These are phyloP conservation scores for Vicia villosa DNA, from an alignment of 306 rosid genomes.

Conservation along the genomic window DNA sequence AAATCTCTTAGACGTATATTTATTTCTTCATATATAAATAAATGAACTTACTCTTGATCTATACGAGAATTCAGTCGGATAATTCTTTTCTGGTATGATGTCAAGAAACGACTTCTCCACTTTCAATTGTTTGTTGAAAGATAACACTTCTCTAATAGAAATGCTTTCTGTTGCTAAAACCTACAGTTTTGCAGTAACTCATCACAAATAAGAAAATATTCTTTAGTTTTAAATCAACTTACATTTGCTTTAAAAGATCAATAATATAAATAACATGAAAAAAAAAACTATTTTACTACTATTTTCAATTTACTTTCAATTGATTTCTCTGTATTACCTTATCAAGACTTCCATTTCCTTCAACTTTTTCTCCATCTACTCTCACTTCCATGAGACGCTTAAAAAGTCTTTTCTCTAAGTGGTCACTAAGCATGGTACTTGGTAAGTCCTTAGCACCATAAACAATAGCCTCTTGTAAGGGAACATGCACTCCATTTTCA, in stretches of 20 bases:
- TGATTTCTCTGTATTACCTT: too few relatives aligned
- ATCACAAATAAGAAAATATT: constrained; percentile 4
- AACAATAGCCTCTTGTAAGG: too few relatives aligned
- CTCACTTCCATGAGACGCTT: too few relatives aligned
- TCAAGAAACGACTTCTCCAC: constrained; percentile 58
- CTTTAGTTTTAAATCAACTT: too few relatives aligned
- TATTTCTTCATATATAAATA: neutral
- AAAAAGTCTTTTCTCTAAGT: too few relatives aligned
- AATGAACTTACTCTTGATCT: constrained; percentile 52
- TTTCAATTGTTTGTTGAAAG: constrained; percentile 50
- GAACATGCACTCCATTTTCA: too few relatives aligned
- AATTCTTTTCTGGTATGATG: constrained; percentile 43
- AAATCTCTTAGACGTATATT: neutral
- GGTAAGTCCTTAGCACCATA: too few relatives aligned
- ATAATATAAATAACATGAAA: too few relatives aligned
- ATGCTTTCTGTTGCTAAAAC: constrained; percentile 54
- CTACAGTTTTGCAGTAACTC: constrained; percentile 41
- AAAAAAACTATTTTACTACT: neutral
- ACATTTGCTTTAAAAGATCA: too few relatives aligned
- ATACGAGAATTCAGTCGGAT: constrained; percentile 62
- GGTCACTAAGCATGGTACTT: too few relatives aligned
- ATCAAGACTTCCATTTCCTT: too few relatives aligned
- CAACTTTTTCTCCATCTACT: too few relatives aligned
- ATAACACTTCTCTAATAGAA: constrained; percentile 56
- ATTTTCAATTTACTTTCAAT: constrained; percentile 11